These are phyloP conservation scores for Populus pruinosa DNA, from an alignment of 345 rosid genomes.

Conservation along the genomic window DNA sequence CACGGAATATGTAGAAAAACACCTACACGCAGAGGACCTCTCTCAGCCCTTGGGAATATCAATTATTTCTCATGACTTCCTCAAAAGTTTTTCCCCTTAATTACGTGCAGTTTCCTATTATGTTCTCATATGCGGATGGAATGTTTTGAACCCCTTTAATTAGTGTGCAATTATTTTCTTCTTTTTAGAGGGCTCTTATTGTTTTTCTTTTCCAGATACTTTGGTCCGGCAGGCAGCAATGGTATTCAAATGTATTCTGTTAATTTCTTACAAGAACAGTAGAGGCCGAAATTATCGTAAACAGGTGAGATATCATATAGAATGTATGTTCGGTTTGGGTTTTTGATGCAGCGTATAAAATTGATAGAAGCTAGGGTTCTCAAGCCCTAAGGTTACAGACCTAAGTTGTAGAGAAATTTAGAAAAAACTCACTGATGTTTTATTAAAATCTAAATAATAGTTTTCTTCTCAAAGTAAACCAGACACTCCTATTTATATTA, in stretches of 20 bases:
- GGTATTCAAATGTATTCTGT: conserved; percentile 78
- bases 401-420: no score
- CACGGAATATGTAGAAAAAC: background rate
- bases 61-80: background rate
- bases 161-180: background rate
- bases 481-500: no score
- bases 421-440: no score
- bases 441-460: no score
- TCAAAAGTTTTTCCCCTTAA: background rate
- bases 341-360: background rate
- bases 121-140: background rate
- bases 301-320: conserved; percentile 55
- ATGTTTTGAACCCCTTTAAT: background rate
- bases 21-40: background rate
- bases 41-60: background rate
- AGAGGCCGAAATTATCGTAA: conserved; percentile 90
- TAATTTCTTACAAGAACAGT: conserved; percentile 90
- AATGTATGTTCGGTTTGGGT: background rate
- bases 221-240: conserved; percentile 88
- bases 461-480: no score
- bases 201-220: conserved; percentile 59
- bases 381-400: no score
- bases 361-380: no score
- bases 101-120: background rate
- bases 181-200: conserved; percentile 5